Evolutionary conservation across 805 yeast species (phyloP), one percentile per base, ranked within the genome.

Genomic region (Ogataea pini): DNA sequence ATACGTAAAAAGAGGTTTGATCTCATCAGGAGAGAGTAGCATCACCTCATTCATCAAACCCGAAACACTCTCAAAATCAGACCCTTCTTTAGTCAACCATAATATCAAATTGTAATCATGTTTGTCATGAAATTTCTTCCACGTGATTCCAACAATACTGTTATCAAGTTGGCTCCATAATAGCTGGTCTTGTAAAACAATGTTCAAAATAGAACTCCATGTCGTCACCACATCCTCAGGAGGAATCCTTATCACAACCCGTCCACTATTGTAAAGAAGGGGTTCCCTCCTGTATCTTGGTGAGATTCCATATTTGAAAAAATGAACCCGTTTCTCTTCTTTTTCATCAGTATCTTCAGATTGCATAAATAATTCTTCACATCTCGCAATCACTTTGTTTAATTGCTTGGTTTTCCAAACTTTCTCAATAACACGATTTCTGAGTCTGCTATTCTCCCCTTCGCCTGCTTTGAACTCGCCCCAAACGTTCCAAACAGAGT

Each of bases 401-500:
- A 56, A 33, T 25, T 56, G 60, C 22, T 47, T 52, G n/a, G 48
- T 40, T 20, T 54, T 54, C 60, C 60, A 56, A 12, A 56, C 42
- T 33, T 56, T 56, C n/a, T 47, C 54, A 19, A 56, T 38, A 22
- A 52, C 58, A n/a, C 54, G 37, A 22, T 49, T 50, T 20, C 50
- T 45, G 20, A 51, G 38, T 39, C 50, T 38, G n/a, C 41, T 20
- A 3, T 31, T 41, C 16, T 41, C 47, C 13, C 16, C 31, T 3
- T 34, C 38, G 14, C 37, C 49, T 6, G 46, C 37, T 10, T 42
- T 40, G 33, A 46, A 24, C 37, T 56, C 56, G 9, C 56, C 45
- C 60, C 60, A 56, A 17, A 54, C 53, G 32, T 56, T 56, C 60
- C 60, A 56, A n/a, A 52, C 51, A 3, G 51, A 46, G 31, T 46